phyloP scores from a whole-genome alignment of 805 yeast genomes.

The Hanseniaspora thailandica region DNA sequence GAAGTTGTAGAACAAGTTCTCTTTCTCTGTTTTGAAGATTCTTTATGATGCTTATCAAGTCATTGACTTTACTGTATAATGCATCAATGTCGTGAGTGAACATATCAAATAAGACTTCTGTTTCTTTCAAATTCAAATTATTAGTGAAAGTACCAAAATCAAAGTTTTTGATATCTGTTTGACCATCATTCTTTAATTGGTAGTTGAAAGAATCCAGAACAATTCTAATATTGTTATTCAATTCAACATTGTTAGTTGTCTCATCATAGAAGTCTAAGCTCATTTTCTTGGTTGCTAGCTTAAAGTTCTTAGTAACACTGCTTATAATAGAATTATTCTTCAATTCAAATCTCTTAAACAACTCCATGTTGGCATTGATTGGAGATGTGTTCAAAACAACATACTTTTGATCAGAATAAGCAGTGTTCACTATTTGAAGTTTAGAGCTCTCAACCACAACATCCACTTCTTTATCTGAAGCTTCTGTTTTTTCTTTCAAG shows the following conservation, averaged over 20 bases:
- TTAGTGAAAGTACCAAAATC: conserved; percentile 43
- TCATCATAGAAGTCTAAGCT: conserved; percentile 1
- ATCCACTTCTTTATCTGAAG: neutral
- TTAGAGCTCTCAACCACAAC: neutral
- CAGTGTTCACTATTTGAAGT: neutral
- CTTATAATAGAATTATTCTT: conserved; percentile 2
- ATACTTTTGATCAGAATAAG: neutral
- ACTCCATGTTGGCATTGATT: neutral
- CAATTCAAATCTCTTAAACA: neutral
- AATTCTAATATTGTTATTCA: conserved; percentile 1
- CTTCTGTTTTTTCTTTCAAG: neutral
- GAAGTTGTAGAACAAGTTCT: conserved; percentile 33
- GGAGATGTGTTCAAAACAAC: neutral
- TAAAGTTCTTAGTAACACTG: neutral
- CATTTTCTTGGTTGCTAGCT: neutral
- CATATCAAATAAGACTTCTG: conserved; percentile 15
- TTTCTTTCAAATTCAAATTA: conserved; percentile 14
- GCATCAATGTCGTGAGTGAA: conserved; percentile 14
- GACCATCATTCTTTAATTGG: neutral
- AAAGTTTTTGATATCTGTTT: conserved; percentile 19
- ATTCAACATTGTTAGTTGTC: neutral
- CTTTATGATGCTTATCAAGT: neutral
- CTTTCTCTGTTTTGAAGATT: conserved; percentile 22
- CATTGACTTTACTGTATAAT: neutral
- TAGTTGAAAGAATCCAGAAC: conserved; percentile 9